A percentile compares a stretch with the other conserved stretches of the same genome.
Evolutionary conservation across 2,329 filamentous ascomycete genomes (phyloP).

Genomic region (Coniochaeta prunicola): DNA sequence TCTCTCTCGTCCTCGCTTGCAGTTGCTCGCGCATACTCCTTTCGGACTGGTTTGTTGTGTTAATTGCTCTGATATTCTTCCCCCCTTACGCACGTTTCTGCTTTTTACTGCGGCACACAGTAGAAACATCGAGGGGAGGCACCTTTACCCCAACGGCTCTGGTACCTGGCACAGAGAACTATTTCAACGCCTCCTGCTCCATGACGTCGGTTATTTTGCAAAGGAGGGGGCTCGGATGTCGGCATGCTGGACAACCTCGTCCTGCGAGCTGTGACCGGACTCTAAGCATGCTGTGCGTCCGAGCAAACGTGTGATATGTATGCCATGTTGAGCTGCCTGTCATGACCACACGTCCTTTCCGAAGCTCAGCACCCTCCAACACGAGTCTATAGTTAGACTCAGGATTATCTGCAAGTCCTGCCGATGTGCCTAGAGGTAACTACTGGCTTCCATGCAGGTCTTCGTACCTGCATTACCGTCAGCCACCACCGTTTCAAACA

Average conservation of each 20-base stretch:
- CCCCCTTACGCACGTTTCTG: not conserved
- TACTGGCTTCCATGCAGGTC: not conserved
- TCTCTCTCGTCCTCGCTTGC: not conserved
- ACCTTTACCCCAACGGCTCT: not conserved
- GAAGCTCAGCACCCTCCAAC: not conserved
- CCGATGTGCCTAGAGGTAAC: not conserved
- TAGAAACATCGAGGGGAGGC: not conserved
- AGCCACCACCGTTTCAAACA: not conserved
- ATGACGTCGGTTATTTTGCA: not conserved
- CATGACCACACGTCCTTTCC: not conserved
- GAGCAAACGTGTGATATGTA: not conserved
- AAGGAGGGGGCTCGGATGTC: not conserved
- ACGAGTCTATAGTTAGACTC: not conserved
- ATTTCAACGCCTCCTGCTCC: not conserved
- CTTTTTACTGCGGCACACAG: not conserved
- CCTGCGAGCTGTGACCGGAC: not conserved
- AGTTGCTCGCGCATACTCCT: not conserved
- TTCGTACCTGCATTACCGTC: not conserved
- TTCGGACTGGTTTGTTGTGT: not conserved
- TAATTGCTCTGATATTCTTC: not conserved
- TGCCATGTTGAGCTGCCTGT: not conserved
- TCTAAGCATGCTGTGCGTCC: not conserved
- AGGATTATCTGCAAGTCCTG: not conserved
- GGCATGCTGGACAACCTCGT: not conserved
- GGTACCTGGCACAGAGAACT: not conserved